phyloP scores from a whole-genome alignment of 768 basidiomycete genomes.

The Tulasnella sp. region DNA sequence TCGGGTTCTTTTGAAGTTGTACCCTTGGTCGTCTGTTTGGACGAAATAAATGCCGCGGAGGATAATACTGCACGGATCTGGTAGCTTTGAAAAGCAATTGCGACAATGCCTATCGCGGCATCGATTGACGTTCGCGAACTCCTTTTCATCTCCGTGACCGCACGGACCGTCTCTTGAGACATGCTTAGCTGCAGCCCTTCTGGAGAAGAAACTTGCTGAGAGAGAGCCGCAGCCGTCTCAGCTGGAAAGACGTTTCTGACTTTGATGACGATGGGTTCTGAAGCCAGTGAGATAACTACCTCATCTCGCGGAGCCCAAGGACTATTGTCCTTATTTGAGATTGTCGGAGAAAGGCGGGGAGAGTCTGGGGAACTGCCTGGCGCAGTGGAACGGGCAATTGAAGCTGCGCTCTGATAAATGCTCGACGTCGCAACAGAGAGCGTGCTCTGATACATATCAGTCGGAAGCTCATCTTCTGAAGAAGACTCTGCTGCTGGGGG shows the following conservation, averaged over 20 bases:
- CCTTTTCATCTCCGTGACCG: conserved; percentile 6
- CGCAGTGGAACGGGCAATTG: conserved; percentile 33
- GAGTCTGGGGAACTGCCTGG: conserved; percentile 11
- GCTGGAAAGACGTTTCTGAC: conserved; percentile 34
- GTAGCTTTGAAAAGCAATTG: not conserved
- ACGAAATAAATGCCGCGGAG: not conserved
- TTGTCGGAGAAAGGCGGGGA: not conserved
- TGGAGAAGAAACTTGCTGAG: not conserved
- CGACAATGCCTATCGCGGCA: not conserved
- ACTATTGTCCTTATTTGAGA: not conserved
- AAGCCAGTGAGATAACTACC: conserved; percentile 55
- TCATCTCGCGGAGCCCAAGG: not conserved
- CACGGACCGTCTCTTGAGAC: conserved; percentile 11
- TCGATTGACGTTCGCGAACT: conserved; percentile 1
- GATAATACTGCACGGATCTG: not conserved
- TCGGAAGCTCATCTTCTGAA: conserved; percentile 31
- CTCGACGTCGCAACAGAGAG: conserved; percentile 56
- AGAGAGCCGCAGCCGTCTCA: not conserved
- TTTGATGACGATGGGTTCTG: conserved; percentile 55
- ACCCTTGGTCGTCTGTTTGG: not conserved
- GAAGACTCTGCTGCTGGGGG: conserved; percentile 16
- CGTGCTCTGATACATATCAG: conserved; percentile 73
- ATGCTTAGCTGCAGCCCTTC: not conserved
- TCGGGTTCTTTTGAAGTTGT: not conserved
- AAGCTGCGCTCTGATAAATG: conserved; percentile 75